These are phyloP conservation scores for Exophiala mesophila DNA, from an alignment of 2,329 filamentous ascomycete species.

Conservation along the genomic window DNA sequence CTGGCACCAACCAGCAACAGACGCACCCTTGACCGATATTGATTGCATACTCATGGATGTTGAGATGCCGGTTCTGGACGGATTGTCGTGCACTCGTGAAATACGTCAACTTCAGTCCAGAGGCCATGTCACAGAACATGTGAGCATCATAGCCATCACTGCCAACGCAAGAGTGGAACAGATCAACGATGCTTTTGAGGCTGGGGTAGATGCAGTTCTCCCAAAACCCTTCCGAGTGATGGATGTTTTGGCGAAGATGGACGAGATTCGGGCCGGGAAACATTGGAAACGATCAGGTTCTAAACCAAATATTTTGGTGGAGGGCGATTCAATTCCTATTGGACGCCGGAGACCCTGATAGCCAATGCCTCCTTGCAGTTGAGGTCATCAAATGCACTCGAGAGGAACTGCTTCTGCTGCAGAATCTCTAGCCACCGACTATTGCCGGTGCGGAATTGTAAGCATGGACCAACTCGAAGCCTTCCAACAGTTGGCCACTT, in stretches of 20 bases:
- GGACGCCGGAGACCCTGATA: too few species aligned
- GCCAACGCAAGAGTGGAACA: slow-evolving; percentile 51
- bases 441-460: too few species aligned
- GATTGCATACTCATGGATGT: slow-evolving; percentile 72
- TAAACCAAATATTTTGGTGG: too few species aligned
- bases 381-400: too few species aligned
- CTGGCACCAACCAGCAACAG: slow-evolving; percentile 11
- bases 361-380: too few species aligned
- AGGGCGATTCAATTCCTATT: too few species aligned
- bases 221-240: slow-evolving; percentile 71
- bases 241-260: slow-evolving; percentile 62
- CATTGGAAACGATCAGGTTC: too few species aligned
- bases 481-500: too few species aligned
- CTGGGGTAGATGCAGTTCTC: slow-evolving; percentile 72
- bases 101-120: slow-evolving; percentile 64
- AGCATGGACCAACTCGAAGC: too few species aligned
- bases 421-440: too few species aligned
- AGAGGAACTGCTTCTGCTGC: too few species aligned
- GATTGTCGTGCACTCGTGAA: slow-evolving; percentile 63
- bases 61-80: slow-evolving; percentile 80
- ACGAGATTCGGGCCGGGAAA: slow-evolving; percentile 45
- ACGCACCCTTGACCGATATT: slow-evolving; percentile 30
- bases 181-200: slow-evolving; percentile 62
- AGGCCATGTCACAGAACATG: slow-evolving; percentile 29
- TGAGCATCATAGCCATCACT: slow-evolving; percentile 21